Base-by-base conservation (phyloP, 768 basidiomycete species). In the Glaciozyma martinii region DNA sequence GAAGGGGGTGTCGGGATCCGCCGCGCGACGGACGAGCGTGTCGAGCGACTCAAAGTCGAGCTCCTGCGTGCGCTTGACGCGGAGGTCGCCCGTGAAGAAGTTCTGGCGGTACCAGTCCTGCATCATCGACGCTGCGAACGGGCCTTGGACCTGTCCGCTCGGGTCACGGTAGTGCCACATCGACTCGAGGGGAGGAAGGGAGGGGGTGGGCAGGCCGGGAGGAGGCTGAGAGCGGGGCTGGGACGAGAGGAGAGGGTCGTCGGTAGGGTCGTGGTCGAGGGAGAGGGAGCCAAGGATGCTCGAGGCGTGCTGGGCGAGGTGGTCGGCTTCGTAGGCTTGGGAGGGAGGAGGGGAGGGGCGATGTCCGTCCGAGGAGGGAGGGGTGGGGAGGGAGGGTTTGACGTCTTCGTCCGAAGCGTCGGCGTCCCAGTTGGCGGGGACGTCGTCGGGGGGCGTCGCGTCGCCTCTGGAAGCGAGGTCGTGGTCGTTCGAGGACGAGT, bases 21-120 rank as follows among this genome's bases (percentile, higher is more conserved):
- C 76, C 2, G 76, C 74, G 32, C 75, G 74, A 9, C 67, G 66
- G 42, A 77, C 75, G 61, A 78, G 72, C 13, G 73, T 71, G 33
- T 74, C 72, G 16, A 79, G 74, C 19, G 78, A 74, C 63, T 76
- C 76, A 73, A 75, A 80, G 3, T 74, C 69, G 30, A 67, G 64
- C 53, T 78, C 77, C n/a, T 59, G 44, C 1, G 58, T 63, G 40
- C 62, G 75, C 74, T 70, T 78, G 63, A 71, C 70, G 53, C 55
- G 58, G 2, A 79, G 73, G 52, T 76, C 76, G 54, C 75, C 74
- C 40, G 66, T 66, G 66, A 79, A 79, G 74, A 78, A 79, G 43
- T 75, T 74, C 71, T 77, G 77, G 19, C 75, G 69, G 67, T 75
- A 79, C 79, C 79, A 80, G 37, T 78, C 77, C 63, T 80, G 79